These are phyloP conservation scores for Vanrija sp. DNA, from an alignment of 1,284 basidiomycete species.

Conservation along the genomic window DNA sequence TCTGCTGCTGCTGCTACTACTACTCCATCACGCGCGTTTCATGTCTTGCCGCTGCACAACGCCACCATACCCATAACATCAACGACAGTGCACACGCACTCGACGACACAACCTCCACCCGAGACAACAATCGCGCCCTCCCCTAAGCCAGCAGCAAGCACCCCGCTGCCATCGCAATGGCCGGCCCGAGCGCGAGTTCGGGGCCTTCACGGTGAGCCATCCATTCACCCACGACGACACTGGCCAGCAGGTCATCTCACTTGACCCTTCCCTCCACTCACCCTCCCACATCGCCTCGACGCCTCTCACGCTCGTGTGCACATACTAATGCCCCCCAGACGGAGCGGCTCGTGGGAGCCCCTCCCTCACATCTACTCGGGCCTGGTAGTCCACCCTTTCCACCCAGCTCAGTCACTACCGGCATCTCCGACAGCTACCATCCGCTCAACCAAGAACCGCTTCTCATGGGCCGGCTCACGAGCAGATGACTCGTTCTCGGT, in stretches of 20 bases:
- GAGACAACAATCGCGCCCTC: too few relatives aligned
- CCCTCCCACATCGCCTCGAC: neutral
- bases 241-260: neutral
- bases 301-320: neutral
- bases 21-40: neutral
- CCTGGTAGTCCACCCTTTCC: conserved; percentile 40
- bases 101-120: neutral
- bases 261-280: neutral
- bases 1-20: too few relatives aligned
- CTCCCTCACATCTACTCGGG: conserved; percentile 45
- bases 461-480: conserved; percentile 28
- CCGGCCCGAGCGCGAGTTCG: conserved; percentile 9
- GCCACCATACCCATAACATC: neutral
- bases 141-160: neutral
- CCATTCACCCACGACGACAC: neutral
- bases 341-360: conserved; percentile 34
- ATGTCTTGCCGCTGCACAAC: too few relatives aligned
- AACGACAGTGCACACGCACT: too few relatives aligned
- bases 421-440: conserved; percentile 12
- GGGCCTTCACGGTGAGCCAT: conserved; percentile 11
- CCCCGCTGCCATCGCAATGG: neutral
- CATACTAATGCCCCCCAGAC: conserved; percentile 6
- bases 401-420: conserved; percentile 25
- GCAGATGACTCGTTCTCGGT: conserved; percentile 10
- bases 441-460: conserved; percentile 20